Percentiles rank a stretch among this genome's conserved stretches.
Evolutionary conservation across 768 basidiomycete genomes (phyloP).

Genomic region (Panellus pusillus): DNA sequence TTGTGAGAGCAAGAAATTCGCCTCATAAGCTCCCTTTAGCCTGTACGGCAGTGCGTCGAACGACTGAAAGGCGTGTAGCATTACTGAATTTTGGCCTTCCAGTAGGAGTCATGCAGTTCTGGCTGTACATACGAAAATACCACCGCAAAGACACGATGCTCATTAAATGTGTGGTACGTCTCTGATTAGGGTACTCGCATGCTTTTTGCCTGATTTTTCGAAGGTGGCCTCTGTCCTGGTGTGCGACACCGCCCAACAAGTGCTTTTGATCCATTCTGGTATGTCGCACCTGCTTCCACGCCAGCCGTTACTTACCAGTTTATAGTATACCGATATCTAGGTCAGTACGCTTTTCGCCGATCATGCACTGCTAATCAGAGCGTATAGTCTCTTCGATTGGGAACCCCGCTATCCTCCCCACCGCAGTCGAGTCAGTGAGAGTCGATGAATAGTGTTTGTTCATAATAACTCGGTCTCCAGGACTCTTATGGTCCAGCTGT

Average conservation of each 20-base stretch:
- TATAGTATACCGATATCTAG: conserved; percentile 17
- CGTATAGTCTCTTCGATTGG: conserved; percentile 3
- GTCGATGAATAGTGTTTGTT: not conserved
- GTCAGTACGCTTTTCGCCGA: not conserved
- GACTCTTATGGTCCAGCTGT: conserved; percentile 21
- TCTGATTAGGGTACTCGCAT: not conserved
- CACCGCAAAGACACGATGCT: conserved; percentile 5
- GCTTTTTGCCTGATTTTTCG: not conserved
- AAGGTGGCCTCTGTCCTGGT: conserved; percentile 15
- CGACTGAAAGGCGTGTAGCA: not conserved
- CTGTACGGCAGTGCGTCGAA: conserved; percentile 15
- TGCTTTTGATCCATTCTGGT: conserved; percentile 14
- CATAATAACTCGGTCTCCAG: not conserved
- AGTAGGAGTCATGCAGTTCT: conserved; percentile 20
- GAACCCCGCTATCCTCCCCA: not conserved
- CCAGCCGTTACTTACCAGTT: not conserved
- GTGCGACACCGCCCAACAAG: conserved; percentile 16
- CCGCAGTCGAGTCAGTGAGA: conserved; percentile 8
- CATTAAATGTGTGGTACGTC: conserved; percentile 10
- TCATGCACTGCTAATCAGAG: not conserved
- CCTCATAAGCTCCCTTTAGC: not conserved
- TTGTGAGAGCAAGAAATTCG: not conserved
- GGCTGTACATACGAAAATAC: conserved; percentile 20
- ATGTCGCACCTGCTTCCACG: not conserved
- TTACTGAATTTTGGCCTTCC: not conserved